phyloP scores from a whole-genome alignment of 2,329 filamentous ascomycete genomes.

The Pseudogymnoascus pannorum region DNA sequence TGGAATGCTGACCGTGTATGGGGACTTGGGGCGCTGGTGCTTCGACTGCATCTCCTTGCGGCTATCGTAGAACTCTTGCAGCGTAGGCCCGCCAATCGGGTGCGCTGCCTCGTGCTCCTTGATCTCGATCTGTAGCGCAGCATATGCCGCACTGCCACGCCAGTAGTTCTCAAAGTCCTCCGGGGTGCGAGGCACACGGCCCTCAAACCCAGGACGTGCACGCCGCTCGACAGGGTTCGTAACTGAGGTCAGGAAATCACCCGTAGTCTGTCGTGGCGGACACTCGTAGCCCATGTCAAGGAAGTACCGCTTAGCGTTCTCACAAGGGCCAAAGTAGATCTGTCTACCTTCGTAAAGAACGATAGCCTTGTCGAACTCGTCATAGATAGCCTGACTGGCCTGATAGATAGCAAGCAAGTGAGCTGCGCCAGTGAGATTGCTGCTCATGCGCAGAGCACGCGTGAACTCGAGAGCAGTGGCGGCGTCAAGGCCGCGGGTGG shows the following conservation, averaged over 20 bases:
- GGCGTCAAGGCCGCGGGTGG: conserved; percentile 64
- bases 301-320: conserved; percentile 63
- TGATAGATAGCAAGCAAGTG: conserved; percentile 67
- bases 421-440: conserved; percentile 56
- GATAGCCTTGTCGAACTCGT: conserved; percentile 62
- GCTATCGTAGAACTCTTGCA: conserved; percentile 34
- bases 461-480: conserved; percentile 69
- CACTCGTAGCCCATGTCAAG: conserved; percentile 62
- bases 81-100: conserved; percentile 28
- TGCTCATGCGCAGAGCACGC: conserved; percentile 55
- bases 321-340: conserved; percentile 63
- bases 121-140: conserved; percentile 39
- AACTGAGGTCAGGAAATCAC: conserved; percentile 73
- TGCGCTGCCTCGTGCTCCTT: conserved; percentile 42
- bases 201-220: conserved; percentile 47
- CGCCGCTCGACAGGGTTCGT: conserved; percentile 56
- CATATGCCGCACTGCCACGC: conserved; percentile 38
- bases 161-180: conserved; percentile 49
- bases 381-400: conserved; percentile 61
- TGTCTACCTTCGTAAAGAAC: conserved; percentile 62
- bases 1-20: conserved; percentile 68
- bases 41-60: conserved; percentile 36
- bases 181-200: conserved; percentile 47
- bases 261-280: conserved; percentile 44
- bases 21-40: conserved; percentile 58